Base-by-base conservation (phyloP, 805 yeast genomes). In the Kuraishia borneana region DNA sequence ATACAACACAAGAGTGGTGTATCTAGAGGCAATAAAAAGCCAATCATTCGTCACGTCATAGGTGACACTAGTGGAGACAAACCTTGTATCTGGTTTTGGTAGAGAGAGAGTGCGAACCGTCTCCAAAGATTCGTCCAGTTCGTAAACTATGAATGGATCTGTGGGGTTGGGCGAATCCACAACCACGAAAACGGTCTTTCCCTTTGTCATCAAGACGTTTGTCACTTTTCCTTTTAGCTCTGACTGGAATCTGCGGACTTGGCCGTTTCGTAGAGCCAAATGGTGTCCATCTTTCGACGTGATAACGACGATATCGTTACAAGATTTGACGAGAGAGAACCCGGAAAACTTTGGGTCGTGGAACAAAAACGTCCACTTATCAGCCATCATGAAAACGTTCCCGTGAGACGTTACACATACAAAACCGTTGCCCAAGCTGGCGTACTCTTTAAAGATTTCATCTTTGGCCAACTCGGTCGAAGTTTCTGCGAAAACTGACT, bases 11-110 rank as follows among this genome's bases (percentile, higher is more conserved):
- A 85, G 26, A 0, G 83, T 71, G 12, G 84, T 82, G 45, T 68
- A 73, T 40, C 95, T 60, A 3, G 92, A 81, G 0, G 92, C 94
- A 14, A 85, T 53, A 13, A 80, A 46, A 2, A 83, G 46, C 52
- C 61, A 58, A 14, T 55, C 48, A 27, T 56, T 57, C 0, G 12
- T 42, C 2, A 49, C 38, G 41, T 68, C 73, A 25, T 63, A 54
- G 18, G 56, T 62, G 19, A 78, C 47, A n/a, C 77, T 68, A 0
- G 89, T 75, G 0, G 80, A 62, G 1, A 74, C 68, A 44, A 81
- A 75, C 39, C 41, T 63, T 31, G 41, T 53, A 22, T 41, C 43
- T 19, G 51, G 64, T 41, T 42, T 56, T 18, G 2, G 20, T 1
- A 59, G 41, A 12, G 22, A 20, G 3, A 33, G 32, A 22, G 17